phyloP scores from a whole-genome alignment of 768 basidiomycete species.

The Russula olivacea region DNA sequence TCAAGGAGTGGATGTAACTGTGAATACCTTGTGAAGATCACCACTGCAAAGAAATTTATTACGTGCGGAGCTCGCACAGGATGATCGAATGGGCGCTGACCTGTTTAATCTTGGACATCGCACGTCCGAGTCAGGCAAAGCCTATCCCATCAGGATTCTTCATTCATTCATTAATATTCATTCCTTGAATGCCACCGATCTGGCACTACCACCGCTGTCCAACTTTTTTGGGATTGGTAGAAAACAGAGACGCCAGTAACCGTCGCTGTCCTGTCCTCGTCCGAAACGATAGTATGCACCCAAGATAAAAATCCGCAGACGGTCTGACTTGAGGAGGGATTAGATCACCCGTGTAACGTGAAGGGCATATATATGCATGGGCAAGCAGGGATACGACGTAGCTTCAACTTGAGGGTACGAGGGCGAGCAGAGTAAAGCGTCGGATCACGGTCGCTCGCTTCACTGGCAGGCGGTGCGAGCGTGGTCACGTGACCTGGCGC shows the following conservation, averaged over 20 bases:
- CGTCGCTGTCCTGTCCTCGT: constrained; percentile 25
- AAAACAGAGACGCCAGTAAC: constrained; percentile 57
- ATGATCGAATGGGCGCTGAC: constrained; percentile 21
- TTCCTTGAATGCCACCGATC: constrained; percentile 59
- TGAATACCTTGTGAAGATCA: constrained; percentile 30
- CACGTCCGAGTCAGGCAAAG: constrained; percentile 21
- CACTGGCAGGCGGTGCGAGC: too few relatives aligned
- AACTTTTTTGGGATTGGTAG: constrained; percentile 61
- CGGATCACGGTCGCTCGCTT: too few relatives aligned
- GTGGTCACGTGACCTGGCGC: constrained; percentile 38
- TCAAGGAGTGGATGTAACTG: neutral
- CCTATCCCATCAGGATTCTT: constrained; percentile 41
- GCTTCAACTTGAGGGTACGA: constrained; percentile 36
- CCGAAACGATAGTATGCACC: constrained; percentile 45
- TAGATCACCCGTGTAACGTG: constrained; percentile 64
- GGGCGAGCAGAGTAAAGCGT: neutral
- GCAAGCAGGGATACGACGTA: constrained; percentile 47
- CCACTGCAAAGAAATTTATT: constrained; percentile 16
- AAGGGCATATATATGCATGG: constrained; percentile 60
- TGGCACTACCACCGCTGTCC: constrained; percentile 40
- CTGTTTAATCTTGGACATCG: constrained; percentile 32
- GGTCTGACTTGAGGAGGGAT: constrained; percentile 70
- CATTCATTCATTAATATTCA: constrained; percentile 70
- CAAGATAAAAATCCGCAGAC: constrained; percentile 58
- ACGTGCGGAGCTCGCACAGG: too few relatives aligned